Base-by-base conservation (phyloP, 2,329 filamentous ascomycete species). In the Aspergillus terreus region DNA sequence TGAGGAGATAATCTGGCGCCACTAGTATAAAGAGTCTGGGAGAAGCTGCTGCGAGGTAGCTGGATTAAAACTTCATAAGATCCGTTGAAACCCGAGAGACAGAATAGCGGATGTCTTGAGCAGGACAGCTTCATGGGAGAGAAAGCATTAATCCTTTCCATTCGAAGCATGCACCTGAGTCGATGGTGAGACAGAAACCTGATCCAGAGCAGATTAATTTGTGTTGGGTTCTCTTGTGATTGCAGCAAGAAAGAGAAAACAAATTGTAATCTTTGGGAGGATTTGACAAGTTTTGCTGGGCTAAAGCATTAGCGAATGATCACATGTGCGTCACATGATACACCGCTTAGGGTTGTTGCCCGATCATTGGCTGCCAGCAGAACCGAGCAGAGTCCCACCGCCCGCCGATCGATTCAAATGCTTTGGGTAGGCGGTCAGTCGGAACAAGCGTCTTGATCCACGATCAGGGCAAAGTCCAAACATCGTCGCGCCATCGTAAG, bases 1-100 rank as follows among this genome's bases (percentile, higher is more conserved):
- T 83, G 85, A 85, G 89, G 88, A 87, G 90, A 95, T 95, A 76
- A 90, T 76, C 81, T 87, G 85, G 89, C 89, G 88, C n/a, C 49
- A 35, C 35, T 17, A n/a, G n/a, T 38, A 11, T 30, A 30, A 30
- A 30, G 27, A 30, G 6, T 51, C 7, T 33, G 30, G 46, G 50
- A 14, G 17, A 47, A 48, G 10, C 27, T 30, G 27, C 27, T 30
- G 6, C 27, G 7, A 30, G 27, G 27, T 9, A 30, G 6, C 27
- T 4, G 19, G 32, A 14, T 33, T 9, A 19, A 35, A 27, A 23
- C 40, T 6, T 33, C 15, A 9, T 17, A n/a, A 9, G 12, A 14
- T 30, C 38, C 27, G 27, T 17, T 38, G 32, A 19, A 9, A 21
- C 27, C 7, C 10, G 27, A 23, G 23, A 2, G 25, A 2, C 25